These are phyloP conservation scores for Nakazawaea ishiwadae DNA, from an alignment of 805 yeast species.

Conservation along the genomic window DNA sequence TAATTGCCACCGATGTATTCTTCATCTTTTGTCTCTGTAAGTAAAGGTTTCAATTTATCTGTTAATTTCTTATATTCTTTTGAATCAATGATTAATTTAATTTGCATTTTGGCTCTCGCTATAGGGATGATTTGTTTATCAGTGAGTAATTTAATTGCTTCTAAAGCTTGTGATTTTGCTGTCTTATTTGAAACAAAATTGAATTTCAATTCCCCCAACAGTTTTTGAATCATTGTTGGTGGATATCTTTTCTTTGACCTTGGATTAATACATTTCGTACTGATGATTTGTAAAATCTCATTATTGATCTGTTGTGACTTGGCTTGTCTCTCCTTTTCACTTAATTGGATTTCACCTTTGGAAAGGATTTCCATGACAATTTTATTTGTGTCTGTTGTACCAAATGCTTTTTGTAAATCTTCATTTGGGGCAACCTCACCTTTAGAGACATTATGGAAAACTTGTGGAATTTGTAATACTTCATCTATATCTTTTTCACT, in stretches of 20 bases:
- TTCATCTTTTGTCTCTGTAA: slow-evolving; percentile 14
- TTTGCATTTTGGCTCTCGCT: slow-evolving; percentile 90
- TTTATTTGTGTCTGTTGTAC: slow-evolving; percentile 66
- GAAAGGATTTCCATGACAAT: slow-evolving; percentile 78
- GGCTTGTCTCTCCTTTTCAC: slow-evolving; percentile 86
- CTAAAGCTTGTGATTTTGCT: slow-evolving; percentile 86
- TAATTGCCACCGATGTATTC: slow-evolving; percentile 35
- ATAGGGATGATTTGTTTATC: slow-evolving; percentile 85
- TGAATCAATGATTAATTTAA: slow-evolving; percentile 55
- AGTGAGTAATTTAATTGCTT: slow-evolving; percentile 77
- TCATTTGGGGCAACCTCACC: slow-evolving; percentile 91
- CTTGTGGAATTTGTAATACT: slow-evolving; percentile 93
- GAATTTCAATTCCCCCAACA: slow-evolving; percentile 70
- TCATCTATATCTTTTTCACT: slow-evolving; percentile 90
- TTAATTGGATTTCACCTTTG: slow-evolving; percentile 92
- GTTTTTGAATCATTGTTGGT: slow-evolving; percentile 89
- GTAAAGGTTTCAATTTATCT: slow-evolving; percentile 22
- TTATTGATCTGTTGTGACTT: slow-evolving; percentile 70
- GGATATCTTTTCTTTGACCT: slow-evolving; percentile 87
- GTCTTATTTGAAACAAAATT: slow-evolving; percentile 69
- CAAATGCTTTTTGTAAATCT: slow-evolving; percentile 70
- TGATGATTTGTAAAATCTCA: slow-evolving; percentile 76
- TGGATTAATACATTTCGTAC: slow-evolving; percentile 91
- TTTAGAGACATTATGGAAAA: slow-evolving; percentile 86
- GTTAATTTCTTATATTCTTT: slow-evolving; percentile 43